Evolutionary conservation across 495 filamentous ascomycete species (phyloP), one percentile per base, ranked within the genome.

Genomic region (Rhypophila decipiens): DNA sequence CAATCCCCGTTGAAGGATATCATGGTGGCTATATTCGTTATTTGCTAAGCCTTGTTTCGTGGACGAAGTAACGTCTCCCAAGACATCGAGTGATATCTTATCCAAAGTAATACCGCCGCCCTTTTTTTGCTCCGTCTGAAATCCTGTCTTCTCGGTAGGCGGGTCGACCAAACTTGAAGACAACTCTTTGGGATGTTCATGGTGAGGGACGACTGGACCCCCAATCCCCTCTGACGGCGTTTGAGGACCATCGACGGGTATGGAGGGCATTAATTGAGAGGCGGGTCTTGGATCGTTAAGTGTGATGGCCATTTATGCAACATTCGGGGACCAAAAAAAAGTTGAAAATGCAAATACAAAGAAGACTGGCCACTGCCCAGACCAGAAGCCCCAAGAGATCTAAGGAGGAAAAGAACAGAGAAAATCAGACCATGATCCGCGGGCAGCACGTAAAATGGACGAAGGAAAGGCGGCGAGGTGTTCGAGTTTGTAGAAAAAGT

Each of bases 61-160:
- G 42, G 52, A 51, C 23, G 61, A 43, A 23, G 56, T 54, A 17
- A 57, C 59, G 33, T 65, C 61, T 46, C 60, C 60, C 38, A 66
- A 58, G 22, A 58, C 59, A 52, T 66, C 51, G 33, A 59, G 60
- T 35, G 66, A 51, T 52, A 70, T 65, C 39, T 62, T 69, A 63
- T 74, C 71, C 60, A 72, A 67, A 52, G 61, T 60, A n/a, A n/a
- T n/a, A 45, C 60, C 57, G 64, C 63, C 67, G 11, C 44, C 45
- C 27, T 31, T 7, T 42, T 10, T n/a, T n/a, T n/a, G n/a, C n/a
- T n/a, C n/a, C n/a, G n/a, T n/a, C n/a, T n/a, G n/a, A n/a, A n/a
- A n/a, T n/a, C n/a, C n/a, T n/a, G n/a, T n/a, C n/a, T n/a, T n/a
- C n/a, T n/a, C n/a, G n/a, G n/a, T n/a, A n/a, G n/a, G n/a, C n/a